These are phyloP conservation scores for Xylariaceae sp. DNA, from an alignment of 2,329 filamentous ascomycete species.

Conservation along the genomic window DNA sequence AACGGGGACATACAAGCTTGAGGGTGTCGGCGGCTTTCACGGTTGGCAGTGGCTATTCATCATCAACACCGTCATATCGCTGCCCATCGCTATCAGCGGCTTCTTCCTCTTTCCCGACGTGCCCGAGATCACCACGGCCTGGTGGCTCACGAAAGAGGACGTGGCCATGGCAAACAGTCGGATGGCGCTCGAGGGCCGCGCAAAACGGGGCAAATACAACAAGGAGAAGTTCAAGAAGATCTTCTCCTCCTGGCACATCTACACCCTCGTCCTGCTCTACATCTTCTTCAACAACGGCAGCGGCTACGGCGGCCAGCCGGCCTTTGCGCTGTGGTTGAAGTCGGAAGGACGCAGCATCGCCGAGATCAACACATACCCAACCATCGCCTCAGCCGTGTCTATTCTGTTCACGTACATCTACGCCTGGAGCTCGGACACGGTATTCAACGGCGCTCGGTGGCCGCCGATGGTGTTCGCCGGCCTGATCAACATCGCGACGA, in stretches of 20 bases:
- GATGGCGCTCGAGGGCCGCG: slow-evolving; percentile 41
- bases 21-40: slow-evolving; percentile 40
- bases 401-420: slow-evolving; percentile 57
- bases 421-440: slow-evolving; percentile 59
- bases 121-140: slow-evolving; percentile 35
- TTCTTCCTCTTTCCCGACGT: slow-evolving; percentile 40
- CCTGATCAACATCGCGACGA: slow-evolving; percentile 36
- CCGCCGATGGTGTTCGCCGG: slow-evolving; percentile 56
- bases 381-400: slow-evolving; percentile 49
- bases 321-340: slow-evolving; percentile 49
- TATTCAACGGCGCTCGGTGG: slow-evolving; percentile 57
- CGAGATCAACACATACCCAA: slow-evolving; percentile 47
- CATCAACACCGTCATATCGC: slow-evolving; percentile 47
- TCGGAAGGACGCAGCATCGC: slow-evolving; percentile 35
- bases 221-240: slow-evolving; percentile 53
- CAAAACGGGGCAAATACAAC: slow-evolving; percentile 36
- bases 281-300: slow-evolving; percentile 60
- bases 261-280: slow-evolving; percentile 52
- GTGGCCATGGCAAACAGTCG: slow-evolving; percentile 35
- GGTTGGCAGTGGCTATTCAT: slow-evolving; percentile 55
- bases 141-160: slow-evolving; percentile 35
- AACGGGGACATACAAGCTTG: slow-evolving; percentile 45
- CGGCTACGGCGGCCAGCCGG: slow-evolving; percentile 43
- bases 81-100: slow-evolving; percentile 46
- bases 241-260: slow-evolving; percentile 60